Evolutionary conservation across 176 grass and related monocot species (phyloP), one percentile per base, ranked within the genome.

Genomic region (Canna indica): DNA sequence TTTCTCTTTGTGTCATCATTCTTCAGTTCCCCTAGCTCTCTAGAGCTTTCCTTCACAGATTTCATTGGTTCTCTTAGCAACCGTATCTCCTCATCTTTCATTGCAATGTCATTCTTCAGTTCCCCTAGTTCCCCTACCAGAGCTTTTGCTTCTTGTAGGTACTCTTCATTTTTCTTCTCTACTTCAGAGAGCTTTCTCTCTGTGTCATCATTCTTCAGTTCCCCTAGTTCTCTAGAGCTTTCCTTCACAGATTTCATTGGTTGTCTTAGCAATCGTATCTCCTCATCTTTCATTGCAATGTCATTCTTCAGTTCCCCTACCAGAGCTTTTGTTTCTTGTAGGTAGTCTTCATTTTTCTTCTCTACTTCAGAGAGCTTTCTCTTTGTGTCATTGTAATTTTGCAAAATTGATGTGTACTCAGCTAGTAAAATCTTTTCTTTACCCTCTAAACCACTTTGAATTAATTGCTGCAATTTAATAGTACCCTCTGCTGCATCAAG

Each of bases 251-350:
- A 82, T 44, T 63, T 80, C 34, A 83, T 42, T 30, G 77, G 60
- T 70, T 75, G 53, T 73, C 65, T 82, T 34, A 88, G 85, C 5
- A 76, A 83, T 47, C 59, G 64, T 69, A 91, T 91, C 69, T 96
- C 88, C 53, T 86, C 87, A 80, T 84, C 86, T 56, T 91, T 91
- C 66, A 82, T 79, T 14, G 87, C 86, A 84, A 91, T 96, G 18
- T 81, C 91, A 82, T 84, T 88, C 78, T 79, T 85, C 59, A 95
- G 50, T 64, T 95, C 83, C 50, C 73, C 79, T 81, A 96, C 77
- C 50, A 88, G 52, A 25, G 42, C 59, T 15, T 72, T 76, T 41
- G 82, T 91, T 29, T 91, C 87, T 39, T 79, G 61, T 48, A 91
- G 81, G 73, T 91, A 79, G 31, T 91, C 80, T 69, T 91, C 75